Evolutionary conservation across 331 rosid species (phyloP).

Genomic region (Quercus phellos): DNA sequence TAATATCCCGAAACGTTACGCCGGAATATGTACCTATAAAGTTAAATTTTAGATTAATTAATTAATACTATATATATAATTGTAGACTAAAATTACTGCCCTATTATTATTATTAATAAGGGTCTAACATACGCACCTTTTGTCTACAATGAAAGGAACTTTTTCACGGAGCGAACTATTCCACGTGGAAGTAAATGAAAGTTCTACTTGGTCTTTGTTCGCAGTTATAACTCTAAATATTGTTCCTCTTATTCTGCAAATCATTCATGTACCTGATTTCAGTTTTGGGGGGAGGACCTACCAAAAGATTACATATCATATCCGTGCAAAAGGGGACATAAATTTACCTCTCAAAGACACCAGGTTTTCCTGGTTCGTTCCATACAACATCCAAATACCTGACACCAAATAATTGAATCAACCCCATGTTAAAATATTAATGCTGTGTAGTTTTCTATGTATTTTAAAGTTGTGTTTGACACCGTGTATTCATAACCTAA

Average conservation of each 20-base stretch:
- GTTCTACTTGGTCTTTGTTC: conserved; percentile 39
- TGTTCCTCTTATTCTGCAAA: conserved; percentile 46
- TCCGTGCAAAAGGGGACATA: neutral
- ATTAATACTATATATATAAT: neutral
- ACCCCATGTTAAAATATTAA: no score
- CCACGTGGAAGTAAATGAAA: conserved; percentile 67
- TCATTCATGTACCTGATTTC: neutral
- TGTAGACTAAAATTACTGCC: neutral
- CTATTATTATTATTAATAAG: no score
- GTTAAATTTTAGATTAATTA: neutral
- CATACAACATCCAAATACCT: conserved; percentile 79
- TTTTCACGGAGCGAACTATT: conserved; percentile 14
- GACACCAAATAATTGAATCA: no score
- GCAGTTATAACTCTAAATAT: conserved; percentile 26
- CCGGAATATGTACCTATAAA: conserved; percentile 53
- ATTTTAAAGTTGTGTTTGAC: no score
- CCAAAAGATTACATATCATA: neutral
- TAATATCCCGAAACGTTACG: conserved; percentile 63
- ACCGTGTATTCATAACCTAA: rapidly evolving
- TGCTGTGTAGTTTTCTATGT: no score
- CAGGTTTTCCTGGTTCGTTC: conserved; percentile 29
- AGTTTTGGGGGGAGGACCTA: neutral
- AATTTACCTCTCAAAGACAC: conserved; percentile 35
- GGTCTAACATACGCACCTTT: conserved; percentile 39
- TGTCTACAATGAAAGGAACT: conserved; percentile 57